phyloP scores from a whole-genome alignment of 345 rosid genomes.

The Xanthoceras sorbifolium region DNA sequence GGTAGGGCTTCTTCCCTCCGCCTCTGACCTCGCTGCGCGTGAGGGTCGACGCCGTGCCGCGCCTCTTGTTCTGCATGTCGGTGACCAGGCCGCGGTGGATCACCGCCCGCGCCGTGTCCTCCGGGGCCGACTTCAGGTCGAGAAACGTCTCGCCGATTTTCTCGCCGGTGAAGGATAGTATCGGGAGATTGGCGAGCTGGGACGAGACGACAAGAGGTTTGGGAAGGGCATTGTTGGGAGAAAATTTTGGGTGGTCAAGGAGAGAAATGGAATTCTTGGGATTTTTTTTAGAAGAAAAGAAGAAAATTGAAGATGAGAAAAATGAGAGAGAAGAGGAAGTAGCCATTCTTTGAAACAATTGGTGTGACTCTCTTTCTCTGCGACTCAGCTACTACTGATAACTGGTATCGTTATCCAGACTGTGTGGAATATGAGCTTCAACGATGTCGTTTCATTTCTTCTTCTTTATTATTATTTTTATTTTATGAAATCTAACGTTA shows the following conservation, averaged over 20 bases:
- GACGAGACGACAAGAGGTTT: conserved; percentile 50
- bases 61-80: conserved; percentile 82
- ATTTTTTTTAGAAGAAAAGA: conserved; percentile 32
- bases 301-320: conserved; percentile 53
- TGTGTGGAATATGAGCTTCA: neutral
- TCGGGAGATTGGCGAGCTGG: conserved; percentile 62
- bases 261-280: neutral
- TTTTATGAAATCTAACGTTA: too few species aligned
- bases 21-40: conserved; percentile 92
- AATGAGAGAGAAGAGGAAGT: conserved; percentile 53
- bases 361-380: too few species aligned
- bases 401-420: conserved; percentile 7
- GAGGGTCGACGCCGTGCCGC: conserved; percentile 90
- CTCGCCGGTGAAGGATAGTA: conserved; percentile 80
- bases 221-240: conserved; percentile 24
- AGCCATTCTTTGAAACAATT: conserved; percentile 46
- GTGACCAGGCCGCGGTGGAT: conserved; percentile 85
- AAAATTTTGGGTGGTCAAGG: neutral
- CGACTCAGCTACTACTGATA: neutral
- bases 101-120: conserved; percentile 82
- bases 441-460: neutral
- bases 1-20: conserved; percentile 85
- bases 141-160: conserved; percentile 78
- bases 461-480: too few species aligned
- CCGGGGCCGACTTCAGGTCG: conserved; percentile 78